Base-by-base conservation (phyloP, 805 yeast species). In the Clavispora vitiphila region DNA sequence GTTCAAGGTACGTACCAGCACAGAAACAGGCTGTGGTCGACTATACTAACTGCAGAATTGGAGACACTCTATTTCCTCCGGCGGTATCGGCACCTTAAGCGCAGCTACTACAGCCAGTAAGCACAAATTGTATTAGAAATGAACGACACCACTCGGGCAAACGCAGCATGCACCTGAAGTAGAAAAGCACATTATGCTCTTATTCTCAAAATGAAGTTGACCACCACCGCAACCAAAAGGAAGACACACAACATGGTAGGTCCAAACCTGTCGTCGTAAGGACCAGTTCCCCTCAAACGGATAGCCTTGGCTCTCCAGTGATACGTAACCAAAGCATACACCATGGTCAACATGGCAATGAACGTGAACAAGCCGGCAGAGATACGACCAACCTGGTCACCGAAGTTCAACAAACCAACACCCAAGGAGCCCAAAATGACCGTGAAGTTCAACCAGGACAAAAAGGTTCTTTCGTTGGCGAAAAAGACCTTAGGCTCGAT, bases 251-350 rank as follows among this genome's bases (percentile, higher is more conserved):
- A 77, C 86, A 91, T 83, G 12, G 99, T 95, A 36, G 99, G 99
- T 35, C 99, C 99, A 53, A 93, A 83, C 61, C 99, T 80, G 67
- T 93, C 99, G 60, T 93, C 99, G 62, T 93, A 93, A n/a, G 99
- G 99, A 37, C 99, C 99, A 11, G 96, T 81, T 32, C 99, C 99
- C 67, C 98, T 83, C 68, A 91, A 78, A 66, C 99, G 83, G 54
- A 93, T 93, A 45, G 99, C 99, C 61, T 90, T 88, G 1, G 99
- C 99, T 73, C 99, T 86, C 99, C 99, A 95, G 67, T 93, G 99
- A 65, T 93, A 93, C 10, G 98, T 93, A 37, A 88, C 77, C 48
- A 93, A 76, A 1, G 99, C 99, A 58, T 93, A 93, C 3, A 83
- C 76, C 99, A 93, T 93, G 19, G 99, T 91, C 50, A 86, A 88